Conservation (phyloP, 2,329 filamentous ascomycete species). For the Metarhizium robertsii region DNA sequence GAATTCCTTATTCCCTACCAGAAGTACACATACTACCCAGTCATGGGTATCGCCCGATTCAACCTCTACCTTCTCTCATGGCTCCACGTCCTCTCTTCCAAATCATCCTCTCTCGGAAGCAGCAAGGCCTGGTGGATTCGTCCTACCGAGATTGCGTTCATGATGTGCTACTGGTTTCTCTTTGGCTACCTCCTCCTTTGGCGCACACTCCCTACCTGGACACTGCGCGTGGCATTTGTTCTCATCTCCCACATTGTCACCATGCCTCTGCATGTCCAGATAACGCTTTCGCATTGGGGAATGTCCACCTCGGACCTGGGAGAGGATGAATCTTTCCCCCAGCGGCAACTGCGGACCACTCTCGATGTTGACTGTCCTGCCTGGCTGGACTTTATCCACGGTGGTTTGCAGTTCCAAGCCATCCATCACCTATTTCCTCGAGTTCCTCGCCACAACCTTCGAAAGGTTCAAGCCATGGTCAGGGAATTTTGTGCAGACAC, state of each 20-base stretch:
- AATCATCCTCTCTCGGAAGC: slow-evolving; percentile 44
- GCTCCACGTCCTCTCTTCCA: slow-evolving; percentile 50
- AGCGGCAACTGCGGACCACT: slow-evolving; percentile 61
- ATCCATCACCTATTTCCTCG: slow-evolving; percentile 63
- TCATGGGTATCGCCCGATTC: slow-evolving; percentile 61
- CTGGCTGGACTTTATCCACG: slow-evolving; percentile 65
- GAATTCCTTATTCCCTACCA: slow-evolving; percentile 52
- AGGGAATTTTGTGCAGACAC: slow-evolving; percentile 56
- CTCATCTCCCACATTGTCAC: slow-evolving; percentile 56
- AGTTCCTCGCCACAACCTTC: slow-evolving; percentile 58
- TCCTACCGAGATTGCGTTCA: slow-evolving; percentile 54
- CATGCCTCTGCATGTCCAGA: slow-evolving; percentile 61
- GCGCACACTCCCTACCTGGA: slow-evolving; percentile 47
- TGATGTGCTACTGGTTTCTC: slow-evolving; percentile 57
- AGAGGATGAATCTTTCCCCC: slow-evolving; percentile 55
- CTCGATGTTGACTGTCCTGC: slow-evolving; percentile 66
- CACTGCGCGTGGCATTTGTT: slow-evolving; percentile 50
- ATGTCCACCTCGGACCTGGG: slow-evolving; percentile 61
- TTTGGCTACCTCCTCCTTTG: slow-evolving; percentile 59
- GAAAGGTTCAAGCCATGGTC: slow-evolving; percentile 49
- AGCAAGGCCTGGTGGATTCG: slow-evolving; percentile 57
- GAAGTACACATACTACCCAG: slow-evolving; percentile 58
- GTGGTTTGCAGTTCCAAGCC: slow-evolving; percentile 64
- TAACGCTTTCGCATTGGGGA: slow-evolving; percentile 63
- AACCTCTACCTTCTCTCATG: slow-evolving; percentile 62